Conservation (phyloP, 495 filamentous ascomycete species). For the Pyrenopolyporus hunteri region DNA sequence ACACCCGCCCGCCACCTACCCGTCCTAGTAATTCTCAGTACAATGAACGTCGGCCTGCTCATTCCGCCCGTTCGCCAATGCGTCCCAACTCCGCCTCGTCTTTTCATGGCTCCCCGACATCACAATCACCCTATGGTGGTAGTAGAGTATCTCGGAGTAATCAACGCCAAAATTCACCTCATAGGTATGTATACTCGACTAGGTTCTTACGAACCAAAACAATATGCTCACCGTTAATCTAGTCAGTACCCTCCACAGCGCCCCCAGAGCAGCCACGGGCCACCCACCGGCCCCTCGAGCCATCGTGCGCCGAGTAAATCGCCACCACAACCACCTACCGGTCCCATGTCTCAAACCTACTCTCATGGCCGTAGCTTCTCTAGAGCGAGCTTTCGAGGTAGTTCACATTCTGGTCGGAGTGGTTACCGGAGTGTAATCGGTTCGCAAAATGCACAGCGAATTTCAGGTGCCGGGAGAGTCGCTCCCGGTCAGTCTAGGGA, state of each 20-base stretch:
- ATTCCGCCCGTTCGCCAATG: conserved; percentile 55
- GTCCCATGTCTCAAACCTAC: conserved; percentile 60
- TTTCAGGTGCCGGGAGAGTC: conserved; percentile 49
- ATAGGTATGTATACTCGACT: conserved; percentile 64
- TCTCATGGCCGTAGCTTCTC: conserved; percentile 59
- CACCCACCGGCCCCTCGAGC: conserved; percentile 58
- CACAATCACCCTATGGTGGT: conserved; percentile 68
- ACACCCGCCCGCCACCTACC: conserved; percentile 40
- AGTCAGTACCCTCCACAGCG: conserved; percentile 65
- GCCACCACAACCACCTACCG: conserved; percentile 54
- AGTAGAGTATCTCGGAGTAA: conserved; percentile 63
- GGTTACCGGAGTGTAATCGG: conserved; percentile 54
- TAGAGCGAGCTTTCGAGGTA: conserved; percentile 52
- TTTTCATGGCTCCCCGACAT: conserved; percentile 70
- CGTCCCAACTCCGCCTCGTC: conserved; percentile 64
- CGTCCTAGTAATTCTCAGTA: conserved; percentile 43
- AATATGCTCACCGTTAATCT: conserved; percentile 36
- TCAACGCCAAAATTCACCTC: conserved; percentile 62
- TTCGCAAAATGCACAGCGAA: conserved; percentile 62
- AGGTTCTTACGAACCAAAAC: conserved; percentile 21
- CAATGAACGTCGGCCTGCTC: conserved; percentile 56
- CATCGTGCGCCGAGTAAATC: conserved; percentile 56
- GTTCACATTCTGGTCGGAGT: conserved; percentile 43
- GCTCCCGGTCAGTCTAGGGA: conserved; percentile 46
- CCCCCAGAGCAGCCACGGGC: conserved; percentile 59